Conservation (phyloP, 805 yeast genomes). For the Monosporozyma unispora region DNA sequence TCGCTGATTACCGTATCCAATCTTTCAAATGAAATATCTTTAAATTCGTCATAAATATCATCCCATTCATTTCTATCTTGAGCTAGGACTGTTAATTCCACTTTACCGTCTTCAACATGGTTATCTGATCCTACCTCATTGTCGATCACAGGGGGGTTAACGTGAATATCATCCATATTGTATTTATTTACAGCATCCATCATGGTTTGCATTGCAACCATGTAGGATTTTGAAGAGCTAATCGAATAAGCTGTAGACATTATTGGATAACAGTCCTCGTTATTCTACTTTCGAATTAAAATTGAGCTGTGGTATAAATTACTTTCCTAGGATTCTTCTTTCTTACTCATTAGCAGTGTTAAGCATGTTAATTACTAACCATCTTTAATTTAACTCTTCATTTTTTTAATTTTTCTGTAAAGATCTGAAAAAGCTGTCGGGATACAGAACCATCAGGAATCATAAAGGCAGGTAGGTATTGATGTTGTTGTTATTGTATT, state of each 20-base stretch:
- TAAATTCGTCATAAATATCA: conserved; percentile 29
- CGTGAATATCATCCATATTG: conserved; percentile 11
- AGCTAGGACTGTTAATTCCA: conserved; percentile 24
- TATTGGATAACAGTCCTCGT: background rate
- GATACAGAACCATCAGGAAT: too few relatives aligned
- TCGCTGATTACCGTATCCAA: conserved; percentile 15
- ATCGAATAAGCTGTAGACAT: conserved; percentile 47
- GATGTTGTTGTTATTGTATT: background rate
- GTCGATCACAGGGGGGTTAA: conserved; percentile 7
- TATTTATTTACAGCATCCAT: conserved; percentile 37
- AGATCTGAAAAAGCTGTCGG: too few relatives aligned
- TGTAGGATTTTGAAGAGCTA: conserved; percentile 61
- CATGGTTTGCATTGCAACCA: conserved; percentile 72
- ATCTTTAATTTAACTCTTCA: too few relatives aligned
- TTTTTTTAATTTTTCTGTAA: background rate
- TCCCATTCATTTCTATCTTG: conserved; percentile 35
- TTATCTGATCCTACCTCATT: conserved; percentile 28
- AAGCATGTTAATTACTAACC: too few relatives aligned
- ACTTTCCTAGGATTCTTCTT: background rate
- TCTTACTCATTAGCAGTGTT: too few relatives aligned
- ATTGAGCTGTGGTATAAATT: background rate
- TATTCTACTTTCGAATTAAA: background rate
- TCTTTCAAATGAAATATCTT: conserved; percentile 23
- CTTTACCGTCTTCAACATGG: conserved; percentile 26
- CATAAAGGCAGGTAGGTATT: too few relatives aligned